Evolutionary conservation across 1,284 basidiomycete genomes (phyloP), one percentile per base, ranked within the genome.

Genomic region (Sporisorium scitamineum): DNA sequence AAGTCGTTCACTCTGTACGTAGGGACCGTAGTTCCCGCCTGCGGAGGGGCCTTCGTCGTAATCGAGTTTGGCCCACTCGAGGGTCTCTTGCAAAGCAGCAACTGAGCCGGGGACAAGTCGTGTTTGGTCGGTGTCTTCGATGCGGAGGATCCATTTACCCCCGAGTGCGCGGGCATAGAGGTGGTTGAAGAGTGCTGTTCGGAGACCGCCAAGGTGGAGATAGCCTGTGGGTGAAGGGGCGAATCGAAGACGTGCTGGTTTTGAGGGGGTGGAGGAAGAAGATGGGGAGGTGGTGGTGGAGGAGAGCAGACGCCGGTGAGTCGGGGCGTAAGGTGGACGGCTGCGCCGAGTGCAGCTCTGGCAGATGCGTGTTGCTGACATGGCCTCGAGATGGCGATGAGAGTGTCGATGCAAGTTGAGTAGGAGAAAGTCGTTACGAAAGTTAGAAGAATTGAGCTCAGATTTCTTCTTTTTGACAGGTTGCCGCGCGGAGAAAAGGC

Each of bases 221-320:
- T 91, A 90, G 3, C 97, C 96, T 0, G 97, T 99, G 0, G 97
- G 97, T 0, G 96, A 98, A 0, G 97, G 96, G 0, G 96, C 96
- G 86, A 99, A 99, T 8, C 96, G 91, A 9, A 99, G 81, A 54
- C 88, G 83, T 24, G 68, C 63, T 56, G 32, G 29, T 9, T n/a
- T n/a, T 20, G 41, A n/a, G 22, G 44, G 1, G n/a, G 58, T 14
- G 8, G 62, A n/a, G 14, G 63, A 37, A 31, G 48, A 32, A 20
- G 54, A 9, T 3, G 42, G n/a, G n/a, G 50, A 22, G 18, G 27
- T 2, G 42, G 54, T 47, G 26, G 14, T 53, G 31, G 50, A 45
- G 24, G 54, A 26, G 37, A 50, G 44, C n/a, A 48, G 32, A 41
- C 60, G 42, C 22, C 52, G 42, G 20, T n/a, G 26, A 9, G 34